Base-by-base conservation (phyloP, 768 basidiomycete genomes). In the Tricholoma saponaceum region DNA sequence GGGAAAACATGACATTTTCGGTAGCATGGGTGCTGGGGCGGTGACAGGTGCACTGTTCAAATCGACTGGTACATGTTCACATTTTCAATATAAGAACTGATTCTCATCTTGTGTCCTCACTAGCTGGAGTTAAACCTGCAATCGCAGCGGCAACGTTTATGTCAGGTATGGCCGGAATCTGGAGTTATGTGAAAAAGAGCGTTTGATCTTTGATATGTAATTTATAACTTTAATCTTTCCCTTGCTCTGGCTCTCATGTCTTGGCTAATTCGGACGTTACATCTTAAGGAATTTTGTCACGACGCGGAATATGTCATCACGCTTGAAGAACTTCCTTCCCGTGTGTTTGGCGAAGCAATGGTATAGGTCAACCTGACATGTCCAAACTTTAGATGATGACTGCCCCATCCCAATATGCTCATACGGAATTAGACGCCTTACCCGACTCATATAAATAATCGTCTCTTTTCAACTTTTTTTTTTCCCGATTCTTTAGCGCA, bases 141-240 rank as follows among this genome's bases (percentile, higher is more conserved):
- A 75, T 95, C 55, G 90, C 90, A 58, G 90, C 95, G 63, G 94
- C 93, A 56, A 89, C 89, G 52, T 74, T 97, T 64, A 89, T 95
- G 74, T 94, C 94, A 64, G 90, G 86, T 64, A 79, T 87, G 70
- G 95, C 96, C 59, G 95, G 95, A 57, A 77, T 85, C 58, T 99
- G 96, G 96, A 92, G 94, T 75, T 90, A 86, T 78, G 84, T 94
- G 76, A 98, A 99, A 82, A 87, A 83, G 76, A 87, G 80, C 68
- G 81, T 95, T 75, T 92, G 81, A 89, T 80, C 66, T 66, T 70
- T 70, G 68, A 66, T 69, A 64, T 69, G 68, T 77, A 76, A 76
- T 77, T 71, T 85, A 78, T 76, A 75, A 72, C 80, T 70, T 75
- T 76, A 81, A 78, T 77, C 64, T 68, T 69, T 68, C 69, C 70